A percentile compares a stretch with the other conserved stretches of the same genome.
These are phyloP conservation scores for Sophora flavescens DNA, from an alignment of 306 rosid species.

Conservation along the genomic window DNA sequence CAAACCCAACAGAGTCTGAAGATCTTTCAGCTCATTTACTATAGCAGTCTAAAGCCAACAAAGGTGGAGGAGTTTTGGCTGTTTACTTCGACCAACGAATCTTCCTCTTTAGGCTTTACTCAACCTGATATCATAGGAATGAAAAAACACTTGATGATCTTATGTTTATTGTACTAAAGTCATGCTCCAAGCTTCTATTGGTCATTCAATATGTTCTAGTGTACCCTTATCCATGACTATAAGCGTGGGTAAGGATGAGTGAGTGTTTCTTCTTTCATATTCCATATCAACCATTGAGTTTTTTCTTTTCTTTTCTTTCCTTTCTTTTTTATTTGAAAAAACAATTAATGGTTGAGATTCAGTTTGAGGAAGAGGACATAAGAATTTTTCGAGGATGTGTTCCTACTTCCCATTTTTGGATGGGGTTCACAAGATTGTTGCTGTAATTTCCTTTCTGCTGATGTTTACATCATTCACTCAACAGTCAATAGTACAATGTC, in stretches of 20 bases:
- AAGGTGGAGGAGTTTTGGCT: neutral
- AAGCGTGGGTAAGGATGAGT: no score
- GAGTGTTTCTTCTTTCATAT: no score
- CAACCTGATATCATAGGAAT: neutral
- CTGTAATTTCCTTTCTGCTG: neutral
- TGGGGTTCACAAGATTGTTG: no score
- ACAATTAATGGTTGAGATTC: no score
- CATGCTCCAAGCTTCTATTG: no score
- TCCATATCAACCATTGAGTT: no score
- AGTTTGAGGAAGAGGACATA: neutral
- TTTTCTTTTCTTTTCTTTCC: no score
- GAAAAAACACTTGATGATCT: neutral
- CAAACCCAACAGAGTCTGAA: neutral
- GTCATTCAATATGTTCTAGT: no score
- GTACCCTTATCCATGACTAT: no score
- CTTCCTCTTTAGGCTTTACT: constrained; percentile 2
- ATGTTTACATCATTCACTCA: neutral
- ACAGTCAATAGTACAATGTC: neutral
- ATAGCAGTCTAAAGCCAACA: neutral
- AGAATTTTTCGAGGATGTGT: no score
- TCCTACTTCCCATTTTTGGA: no score
- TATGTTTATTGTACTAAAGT: neutral
- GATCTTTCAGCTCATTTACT: neutral
- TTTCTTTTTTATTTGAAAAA: no score
- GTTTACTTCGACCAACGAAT: neutral